Percentiles rank a stretch among this genome's conserved stretches.
Evolutionary conservation across 2,329 filamentous ascomycete species (phyloP).

Genomic region (Phialocephala subalpina): DNA sequence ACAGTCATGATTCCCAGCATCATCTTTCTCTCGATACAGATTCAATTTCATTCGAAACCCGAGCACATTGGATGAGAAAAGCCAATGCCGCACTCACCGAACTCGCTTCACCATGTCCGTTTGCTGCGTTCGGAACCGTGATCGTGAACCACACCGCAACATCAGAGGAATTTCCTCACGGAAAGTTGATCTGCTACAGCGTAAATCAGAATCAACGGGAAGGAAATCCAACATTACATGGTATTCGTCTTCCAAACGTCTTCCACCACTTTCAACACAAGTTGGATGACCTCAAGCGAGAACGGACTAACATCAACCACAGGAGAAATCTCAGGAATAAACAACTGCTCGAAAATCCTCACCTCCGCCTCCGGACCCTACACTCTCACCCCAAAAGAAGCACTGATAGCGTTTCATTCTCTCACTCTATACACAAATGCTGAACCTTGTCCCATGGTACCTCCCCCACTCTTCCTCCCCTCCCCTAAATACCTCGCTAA

Average conservation of each 20-base stretch:
- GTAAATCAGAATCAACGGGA: conserved; percentile 53
- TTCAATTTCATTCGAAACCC: conserved; percentile 47
- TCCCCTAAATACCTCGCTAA: not conserved
- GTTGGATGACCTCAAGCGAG: not conserved
- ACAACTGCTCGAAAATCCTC: conserved; percentile 59
- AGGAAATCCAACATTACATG: conserved; percentile 62
- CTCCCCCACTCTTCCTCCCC: not conserved
- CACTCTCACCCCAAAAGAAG: conserved; percentile 49
- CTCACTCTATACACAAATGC: conserved; percentile 65
- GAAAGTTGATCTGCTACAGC: conserved; percentile 58
- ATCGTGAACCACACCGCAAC: conserved; percentile 62
- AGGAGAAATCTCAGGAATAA: conserved; percentile 63
- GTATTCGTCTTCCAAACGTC: conserved; percentile 39
- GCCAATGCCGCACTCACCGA: conserved; percentile 55
- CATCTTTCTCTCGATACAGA: conserved; percentile 14
- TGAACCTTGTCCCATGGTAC: conserved; percentile 61
- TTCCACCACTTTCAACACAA: not conserved
- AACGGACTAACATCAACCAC: not conserved
- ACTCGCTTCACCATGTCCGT: conserved; percentile 56
- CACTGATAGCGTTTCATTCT: conserved; percentile 53
- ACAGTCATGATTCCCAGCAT: conserved; percentile 1
- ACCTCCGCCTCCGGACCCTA: conserved; percentile 55
- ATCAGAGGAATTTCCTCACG: conserved; percentile 43
- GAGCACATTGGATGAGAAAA: conserved; percentile 60
- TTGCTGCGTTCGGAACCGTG: conserved; percentile 59